phyloP scores from a whole-genome alignment of 2,329 filamentous ascomycete species.

The Alternaria brassicae region DNA sequence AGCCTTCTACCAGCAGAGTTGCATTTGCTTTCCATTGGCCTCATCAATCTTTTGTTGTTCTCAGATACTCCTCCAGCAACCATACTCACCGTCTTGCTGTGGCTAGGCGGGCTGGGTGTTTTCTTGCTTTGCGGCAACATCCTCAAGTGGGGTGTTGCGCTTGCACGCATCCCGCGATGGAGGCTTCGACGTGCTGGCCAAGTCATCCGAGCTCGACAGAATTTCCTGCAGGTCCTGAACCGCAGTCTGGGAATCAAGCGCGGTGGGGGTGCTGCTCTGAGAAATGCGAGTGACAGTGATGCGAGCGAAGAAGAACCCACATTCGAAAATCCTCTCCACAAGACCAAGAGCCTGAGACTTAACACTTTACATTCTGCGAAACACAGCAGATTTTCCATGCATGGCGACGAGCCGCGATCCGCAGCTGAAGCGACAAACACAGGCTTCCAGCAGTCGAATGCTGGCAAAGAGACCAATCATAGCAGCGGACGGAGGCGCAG shows the following conservation, averaged over 20 bases:
- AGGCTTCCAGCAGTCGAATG: slow-evolving; percentile 17
- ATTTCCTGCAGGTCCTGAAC: slow-evolving; percentile 53
- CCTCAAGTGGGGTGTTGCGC: slow-evolving; percentile 80
- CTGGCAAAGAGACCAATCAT: slow-evolving; percentile 2
- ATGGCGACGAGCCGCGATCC: slow-evolving; percentile 36
- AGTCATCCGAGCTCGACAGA: slow-evolving; percentile 52
- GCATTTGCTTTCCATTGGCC: slow-evolving; percentile 80
- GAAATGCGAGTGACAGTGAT: slow-evolving; percentile 51
- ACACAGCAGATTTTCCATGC: slow-evolving; percentile 15
- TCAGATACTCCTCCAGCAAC: slow-evolving; percentile 66
- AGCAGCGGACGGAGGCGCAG: slow-evolving; percentile 32
- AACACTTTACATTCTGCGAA: slow-evolving; percentile 34
- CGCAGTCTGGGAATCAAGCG: slow-evolving; percentile 42
- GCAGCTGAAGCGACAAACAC: slow-evolving; percentile 39
- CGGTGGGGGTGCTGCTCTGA: slow-evolving; percentile 27
- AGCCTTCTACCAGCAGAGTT: slow-evolving; percentile 87
- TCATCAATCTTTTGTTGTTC: slow-evolving; percentile 83
- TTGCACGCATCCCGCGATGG: slow-evolving; percentile 91
- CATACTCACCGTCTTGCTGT: slow-evolving; percentile 55
- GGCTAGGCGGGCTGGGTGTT: slow-evolving; percentile 73
- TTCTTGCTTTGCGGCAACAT: slow-evolving; percentile 76
- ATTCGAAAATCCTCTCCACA: slow-evolving; percentile 29
- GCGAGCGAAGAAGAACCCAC: slow-evolving; percentile 54
- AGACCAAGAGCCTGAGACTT: slow-evolving; percentile 39
- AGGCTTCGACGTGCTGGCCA: slow-evolving; percentile 71